Evolutionary conservation across 805 yeast species (phyloP), one percentile per base, ranked within the genome.

Genomic region (Myxozyma nipponensis): DNA sequence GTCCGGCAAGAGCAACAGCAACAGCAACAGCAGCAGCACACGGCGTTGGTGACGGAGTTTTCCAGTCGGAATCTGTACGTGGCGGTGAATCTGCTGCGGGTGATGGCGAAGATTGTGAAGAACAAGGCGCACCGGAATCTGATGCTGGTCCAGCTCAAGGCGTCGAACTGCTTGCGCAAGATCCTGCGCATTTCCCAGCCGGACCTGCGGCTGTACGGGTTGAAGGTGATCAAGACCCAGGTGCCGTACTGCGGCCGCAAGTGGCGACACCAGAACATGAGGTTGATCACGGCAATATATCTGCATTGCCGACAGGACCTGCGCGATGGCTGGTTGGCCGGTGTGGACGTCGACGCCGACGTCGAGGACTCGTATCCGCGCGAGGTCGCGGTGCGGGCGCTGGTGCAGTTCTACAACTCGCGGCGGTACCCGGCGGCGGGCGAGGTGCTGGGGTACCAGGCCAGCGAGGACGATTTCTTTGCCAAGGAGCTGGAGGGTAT

Each of bases 221-320:
- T 90, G 60, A 82, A 82, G 62, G 76, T 86, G 1, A 72, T 90
- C 52, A 89, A 86, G 65, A 82, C 85, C 55, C 75, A 89, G 44
- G 82, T 89, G 1, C 96, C 97, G 0, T 87, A 84, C 68, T 90
- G 87, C 62, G 96, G 96, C 18, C 81, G 93, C 52, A 89, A 90
- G 66, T 91, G 98, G 98, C 82, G 89, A 60, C 78, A 89, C 13
- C 79, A 49, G 22, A 93, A 91, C 64, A 91, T 93, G 97, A 96
- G 90, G 58, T 72, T 93, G 41, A 86, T 91, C 3, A 87, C 96
- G 0, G 82, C 86, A 53, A 89, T 91, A 2, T 91, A 85, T 62
- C 65, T 93, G 24, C 82, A 88, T 63, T 78, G 86, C 60, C 78
- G 81, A 59, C 71, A 89, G 35, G 79, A 82, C 17, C 66, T 91